A percentile compares a stretch with the other conserved stretches of the same genome.
These are phyloP conservation scores for Diplodia scrobiculata DNA, from an alignment of 2,329 filamentous ascomycete species.

Conservation along the genomic window DNA sequence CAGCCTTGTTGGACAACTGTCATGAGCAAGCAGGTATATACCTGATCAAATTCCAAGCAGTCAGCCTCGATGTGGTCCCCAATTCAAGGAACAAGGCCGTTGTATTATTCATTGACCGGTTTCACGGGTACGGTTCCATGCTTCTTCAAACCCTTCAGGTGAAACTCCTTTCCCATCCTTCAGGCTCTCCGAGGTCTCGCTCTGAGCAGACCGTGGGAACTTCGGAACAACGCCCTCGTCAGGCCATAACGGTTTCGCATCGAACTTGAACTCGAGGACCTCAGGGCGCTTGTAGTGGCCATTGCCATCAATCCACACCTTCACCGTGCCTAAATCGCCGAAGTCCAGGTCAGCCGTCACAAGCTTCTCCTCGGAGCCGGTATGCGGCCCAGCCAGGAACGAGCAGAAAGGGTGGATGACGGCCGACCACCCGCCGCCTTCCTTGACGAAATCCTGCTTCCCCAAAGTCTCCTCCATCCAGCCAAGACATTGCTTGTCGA, in stretches of 20 bases:
- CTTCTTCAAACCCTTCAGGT: not conserved
- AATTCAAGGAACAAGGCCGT: not conserved
- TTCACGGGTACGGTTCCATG: not conserved
- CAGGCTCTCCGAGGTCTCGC: not conserved
- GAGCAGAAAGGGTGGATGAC: conserved; percentile 44
- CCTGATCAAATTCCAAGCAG: not conserved
- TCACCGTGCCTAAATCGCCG: conserved; percentile 38
- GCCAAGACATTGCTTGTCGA: conserved; percentile 47
- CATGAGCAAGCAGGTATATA: not conserved
- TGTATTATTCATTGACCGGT: not conserved
- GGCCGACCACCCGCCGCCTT: conserved; percentile 43
- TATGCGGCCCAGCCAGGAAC: conserved; percentile 42
- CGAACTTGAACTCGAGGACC: conserved; percentile 39
- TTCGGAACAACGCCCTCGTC: conserved; percentile 13
- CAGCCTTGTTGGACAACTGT: too few species aligned
- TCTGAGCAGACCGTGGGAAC: not conserved
- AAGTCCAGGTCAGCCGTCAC: conserved; percentile 44
- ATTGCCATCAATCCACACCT: conserved; percentile 45
- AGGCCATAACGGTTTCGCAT: conserved; percentile 10
- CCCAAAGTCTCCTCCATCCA: conserved; percentile 47
- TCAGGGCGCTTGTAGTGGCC: conserved; percentile 45
- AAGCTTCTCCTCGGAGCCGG: conserved; percentile 41
- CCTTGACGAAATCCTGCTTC: conserved; percentile 40
- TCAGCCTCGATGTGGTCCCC: not conserved
- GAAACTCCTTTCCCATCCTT: too few species aligned